Evolutionary conservation across 768 basidiomycete genomes (phyloP).

Genomic region (Hirschioporus abietinus): DNA sequence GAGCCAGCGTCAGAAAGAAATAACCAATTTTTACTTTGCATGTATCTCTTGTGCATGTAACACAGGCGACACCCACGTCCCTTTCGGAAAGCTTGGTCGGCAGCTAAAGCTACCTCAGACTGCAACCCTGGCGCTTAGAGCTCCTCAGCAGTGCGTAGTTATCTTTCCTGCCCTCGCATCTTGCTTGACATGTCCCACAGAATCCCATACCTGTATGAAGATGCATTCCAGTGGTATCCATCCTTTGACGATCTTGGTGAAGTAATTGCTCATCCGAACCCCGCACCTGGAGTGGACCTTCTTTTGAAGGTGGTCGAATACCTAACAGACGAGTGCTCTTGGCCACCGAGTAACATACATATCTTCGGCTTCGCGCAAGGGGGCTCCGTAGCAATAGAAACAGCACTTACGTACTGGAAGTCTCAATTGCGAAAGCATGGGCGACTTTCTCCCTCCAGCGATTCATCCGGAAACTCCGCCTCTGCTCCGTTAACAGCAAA

Average conservation of each 20-base stretch:
- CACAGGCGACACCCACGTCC: slow-evolving; percentile 74
- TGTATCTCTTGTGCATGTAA: not conserved
- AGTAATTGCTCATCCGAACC: slow-evolving; percentile 63
- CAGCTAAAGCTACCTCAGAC: slow-evolving; percentile 86
- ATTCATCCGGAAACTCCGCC: slow-evolving; percentile 9
- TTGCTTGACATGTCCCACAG: slow-evolving; percentile 28
- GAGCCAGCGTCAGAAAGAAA: not conserved
- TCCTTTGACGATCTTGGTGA: slow-evolving; percentile 81
- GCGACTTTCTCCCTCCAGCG: slow-evolving; percentile 15
- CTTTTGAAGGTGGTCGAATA: slow-evolving; percentile 49
- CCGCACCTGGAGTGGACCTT: slow-evolving; percentile 57
- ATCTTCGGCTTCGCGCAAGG: slow-evolving; percentile 88
- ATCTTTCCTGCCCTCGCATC: not conserved
- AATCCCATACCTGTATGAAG: slow-evolving; percentile 73
- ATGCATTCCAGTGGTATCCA: slow-evolving; percentile 81
- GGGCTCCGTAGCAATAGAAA: slow-evolving; percentile 70
- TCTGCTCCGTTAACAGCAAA: slow-evolving; percentile 13
- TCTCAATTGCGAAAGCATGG: slow-evolving; percentile 19
- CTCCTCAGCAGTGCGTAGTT: slow-evolving; percentile 60
- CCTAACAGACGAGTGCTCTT: slow-evolving; percentile 54
- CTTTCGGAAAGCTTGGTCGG: slow-evolving; percentile 70
- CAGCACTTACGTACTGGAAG: slow-evolving; percentile 54
- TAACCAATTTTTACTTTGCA: slow-evolving; percentile 1
- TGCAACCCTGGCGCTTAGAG: slow-evolving; percentile 74
- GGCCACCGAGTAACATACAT: slow-evolving; percentile 70